Percentiles rank a stretch among this genome's conserved stretches.
Evolutionary conservation across 495 filamentous ascomycete genomes (phyloP).

Genomic region (Aspergillus affinis): DNA sequence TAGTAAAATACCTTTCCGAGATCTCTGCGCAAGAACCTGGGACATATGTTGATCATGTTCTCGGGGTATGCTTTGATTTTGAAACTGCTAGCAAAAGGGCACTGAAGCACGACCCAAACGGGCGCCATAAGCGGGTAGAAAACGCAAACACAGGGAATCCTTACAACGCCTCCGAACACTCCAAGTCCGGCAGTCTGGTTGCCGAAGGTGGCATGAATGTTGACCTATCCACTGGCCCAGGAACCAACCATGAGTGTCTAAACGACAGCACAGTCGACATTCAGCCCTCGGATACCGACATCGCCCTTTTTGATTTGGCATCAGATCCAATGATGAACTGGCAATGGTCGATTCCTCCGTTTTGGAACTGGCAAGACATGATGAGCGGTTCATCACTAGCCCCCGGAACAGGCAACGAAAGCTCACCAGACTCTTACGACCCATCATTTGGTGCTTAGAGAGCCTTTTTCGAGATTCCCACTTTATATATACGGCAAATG

Average conservation of each 20-base stretch:
- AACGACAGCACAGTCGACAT: background rate
- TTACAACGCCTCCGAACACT: too few species aligned
- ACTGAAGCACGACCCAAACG: background rate
- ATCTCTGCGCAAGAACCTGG: constrained; percentile 20
- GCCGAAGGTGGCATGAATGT: too few species aligned
- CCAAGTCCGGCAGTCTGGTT: too few species aligned
- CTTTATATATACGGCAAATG: background rate
- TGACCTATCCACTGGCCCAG: too few species aligned
- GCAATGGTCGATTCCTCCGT: constrained; percentile 10
- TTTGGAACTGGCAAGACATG: constrained; percentile 20
- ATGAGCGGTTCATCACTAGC: constrained; percentile 1
- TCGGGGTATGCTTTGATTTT: constrained; percentile 18
- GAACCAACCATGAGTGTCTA: too few species aligned
- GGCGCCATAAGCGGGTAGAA: background rate
- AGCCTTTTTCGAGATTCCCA: background rate
- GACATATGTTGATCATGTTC: constrained; percentile 23
- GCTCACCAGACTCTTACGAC: background rate
- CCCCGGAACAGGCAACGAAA: background rate
- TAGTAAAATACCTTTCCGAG: constrained; percentile 8
- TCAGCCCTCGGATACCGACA: background rate
- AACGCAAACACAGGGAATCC: background rate
- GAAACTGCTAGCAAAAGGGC: constrained; percentile 12
- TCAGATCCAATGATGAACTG: constrained; percentile 1
- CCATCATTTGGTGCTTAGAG: background rate
- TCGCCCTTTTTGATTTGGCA: background rate